Conservation (phyloP, 768 basidiomycete genomes). For the Pisolithus microcarpus region DNA sequence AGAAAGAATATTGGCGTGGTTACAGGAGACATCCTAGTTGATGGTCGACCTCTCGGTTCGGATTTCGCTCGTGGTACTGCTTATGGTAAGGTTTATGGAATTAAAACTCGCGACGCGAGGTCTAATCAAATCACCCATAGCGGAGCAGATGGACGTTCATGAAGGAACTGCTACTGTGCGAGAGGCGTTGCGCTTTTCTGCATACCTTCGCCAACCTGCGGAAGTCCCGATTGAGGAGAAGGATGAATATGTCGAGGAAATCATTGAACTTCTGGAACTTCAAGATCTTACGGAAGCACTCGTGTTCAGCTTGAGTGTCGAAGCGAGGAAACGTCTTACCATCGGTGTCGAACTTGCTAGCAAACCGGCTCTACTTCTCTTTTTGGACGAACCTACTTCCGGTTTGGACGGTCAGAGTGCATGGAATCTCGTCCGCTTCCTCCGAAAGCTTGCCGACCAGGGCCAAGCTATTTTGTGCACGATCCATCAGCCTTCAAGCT, state of each 20-base stretch:
- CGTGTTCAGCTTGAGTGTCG: constrained; percentile 60
- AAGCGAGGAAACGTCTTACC: constrained; percentile 78
- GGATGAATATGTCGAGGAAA: constrained; percentile 72
- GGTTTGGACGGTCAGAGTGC: constrained; percentile 61
- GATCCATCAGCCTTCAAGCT: constrained; percentile 81
- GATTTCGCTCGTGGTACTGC: constrained; percentile 66
- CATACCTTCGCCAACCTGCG: constrained; percentile 73
- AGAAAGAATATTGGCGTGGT: constrained; percentile 67
- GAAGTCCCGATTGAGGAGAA: constrained; percentile 65
- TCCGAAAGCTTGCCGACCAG: constrained; percentile 74
- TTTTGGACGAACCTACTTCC: constrained; percentile 43
- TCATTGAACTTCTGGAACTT: constrained; percentile 77
- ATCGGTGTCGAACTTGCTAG: constrained; percentile 90
- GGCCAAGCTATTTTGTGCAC: constrained; percentile 90
- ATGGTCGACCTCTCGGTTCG: constrained; percentile 53
- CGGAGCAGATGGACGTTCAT: constrained; percentile 83
- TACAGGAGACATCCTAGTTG: constrained; percentile 55
- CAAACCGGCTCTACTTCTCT: constrained; percentile 35
- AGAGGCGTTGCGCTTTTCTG: constrained; percentile 80
- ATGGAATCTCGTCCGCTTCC: constrained; percentile 76
- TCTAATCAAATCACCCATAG: constrained; percentile 29
- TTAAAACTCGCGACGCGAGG: constrained; percentile 10
- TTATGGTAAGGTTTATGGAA: constrained; percentile 44
- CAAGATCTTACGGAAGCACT: constrained; percentile 80
- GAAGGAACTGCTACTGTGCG: constrained; percentile 77